Evolutionary conservation across 768 basidiomycete species (phyloP).

Genomic region (Trametes meyenii): DNA sequence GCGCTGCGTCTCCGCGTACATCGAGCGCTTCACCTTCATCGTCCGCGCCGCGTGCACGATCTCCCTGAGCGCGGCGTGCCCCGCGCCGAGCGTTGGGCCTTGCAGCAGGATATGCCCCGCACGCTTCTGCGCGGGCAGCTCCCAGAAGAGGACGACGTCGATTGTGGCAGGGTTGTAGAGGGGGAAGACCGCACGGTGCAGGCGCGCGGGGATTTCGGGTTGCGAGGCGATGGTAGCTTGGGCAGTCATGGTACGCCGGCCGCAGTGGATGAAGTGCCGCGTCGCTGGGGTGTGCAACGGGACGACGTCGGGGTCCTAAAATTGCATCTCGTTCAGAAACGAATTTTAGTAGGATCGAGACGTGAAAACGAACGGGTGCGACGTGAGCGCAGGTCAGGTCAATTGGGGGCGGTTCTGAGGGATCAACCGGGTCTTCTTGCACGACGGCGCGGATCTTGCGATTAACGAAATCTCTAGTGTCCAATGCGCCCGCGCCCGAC

Average conservation of each 20-base stretch:
- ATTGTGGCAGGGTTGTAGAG: constrained; percentile 73
- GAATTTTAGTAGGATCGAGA: background rate
- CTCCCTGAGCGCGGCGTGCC: constrained; percentile 64
- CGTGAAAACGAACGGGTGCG: constrained; percentile 42
- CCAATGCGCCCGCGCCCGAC: constrained; percentile 40
- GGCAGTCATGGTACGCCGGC: constrained; percentile 47
- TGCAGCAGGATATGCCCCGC: constrained; percentile 63
- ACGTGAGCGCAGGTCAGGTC: constrained; percentile 55
- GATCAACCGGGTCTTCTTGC: constrained; percentile 44
- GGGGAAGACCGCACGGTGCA: constrained; percentile 70
- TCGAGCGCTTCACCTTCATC: constrained; percentile 73
- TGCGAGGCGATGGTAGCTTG: constrained; percentile 44
- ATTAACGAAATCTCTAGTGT: constrained; percentile 53
- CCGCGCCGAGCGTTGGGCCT: constrained; percentile 66
- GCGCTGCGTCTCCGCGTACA: constrained; percentile 89
- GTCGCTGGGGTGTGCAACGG: constrained; percentile 35
- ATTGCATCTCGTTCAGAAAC: background rate
- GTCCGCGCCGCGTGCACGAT: constrained; percentile 61
- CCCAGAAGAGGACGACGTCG: constrained; percentile 80
- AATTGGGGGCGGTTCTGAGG: constrained; percentile 53
- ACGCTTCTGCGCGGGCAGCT: constrained; percentile 59
- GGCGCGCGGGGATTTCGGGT: constrained; percentile 57
- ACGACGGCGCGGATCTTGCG: constrained; percentile 54
- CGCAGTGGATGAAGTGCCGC: constrained; percentile 52
- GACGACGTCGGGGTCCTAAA: constrained; percentile 20